phyloP scores from a whole-genome alignment of 73 alveolate species.

The Paraurostyla sp. region DNA sequence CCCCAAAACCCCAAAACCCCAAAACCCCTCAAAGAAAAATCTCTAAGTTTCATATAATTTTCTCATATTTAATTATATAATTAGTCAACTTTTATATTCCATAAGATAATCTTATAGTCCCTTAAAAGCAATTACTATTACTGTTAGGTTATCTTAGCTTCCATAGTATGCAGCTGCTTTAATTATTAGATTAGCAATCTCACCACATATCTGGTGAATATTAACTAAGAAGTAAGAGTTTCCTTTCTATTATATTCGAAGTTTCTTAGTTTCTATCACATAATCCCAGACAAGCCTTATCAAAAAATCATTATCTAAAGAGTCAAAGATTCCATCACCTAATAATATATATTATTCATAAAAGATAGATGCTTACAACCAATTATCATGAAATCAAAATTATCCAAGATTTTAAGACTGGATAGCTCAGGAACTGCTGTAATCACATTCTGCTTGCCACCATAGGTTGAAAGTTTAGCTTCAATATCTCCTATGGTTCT shows the following conservation, averaged over 20 bases:
- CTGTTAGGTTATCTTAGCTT: slow-evolving; percentile 91
- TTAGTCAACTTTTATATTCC: not conserved
- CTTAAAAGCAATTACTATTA: slow-evolving; percentile 86
- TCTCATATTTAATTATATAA: too few species aligned
- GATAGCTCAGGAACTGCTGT: slow-evolving; percentile 90
- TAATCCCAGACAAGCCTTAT: slow-evolving; percentile 78
- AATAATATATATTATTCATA: not conserved
- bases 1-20: too few species aligned
- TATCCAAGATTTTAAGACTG: slow-evolving; percentile 79
- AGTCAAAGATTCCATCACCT: slow-evolving; percentile 96
- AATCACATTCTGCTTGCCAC: slow-evolving; percentile 89
- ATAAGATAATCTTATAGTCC: slow-evolving; percentile 52
- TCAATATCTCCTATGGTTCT: slow-evolving; percentile 94
- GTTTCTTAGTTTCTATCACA: not conserved
- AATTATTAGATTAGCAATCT: slow-evolving; percentile 81
- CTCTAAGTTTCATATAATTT: too few species aligned
- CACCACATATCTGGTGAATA: slow-evolving; percentile 82
- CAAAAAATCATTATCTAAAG: slow-evolving; percentile 81
- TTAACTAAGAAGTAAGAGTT: not conserved
- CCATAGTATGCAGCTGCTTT: slow-evolving; percentile 83
- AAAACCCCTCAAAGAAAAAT: too few species aligned
- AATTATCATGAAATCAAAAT: slow-evolving; percentile 80
- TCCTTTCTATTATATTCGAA: not conserved
- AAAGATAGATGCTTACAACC: slow-evolving; percentile 74
- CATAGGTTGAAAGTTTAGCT: slow-evolving; percentile 85